phyloP scores from a whole-genome alignment of 805 yeast genomes.

The Saturnispora gosingensis region DNA sequence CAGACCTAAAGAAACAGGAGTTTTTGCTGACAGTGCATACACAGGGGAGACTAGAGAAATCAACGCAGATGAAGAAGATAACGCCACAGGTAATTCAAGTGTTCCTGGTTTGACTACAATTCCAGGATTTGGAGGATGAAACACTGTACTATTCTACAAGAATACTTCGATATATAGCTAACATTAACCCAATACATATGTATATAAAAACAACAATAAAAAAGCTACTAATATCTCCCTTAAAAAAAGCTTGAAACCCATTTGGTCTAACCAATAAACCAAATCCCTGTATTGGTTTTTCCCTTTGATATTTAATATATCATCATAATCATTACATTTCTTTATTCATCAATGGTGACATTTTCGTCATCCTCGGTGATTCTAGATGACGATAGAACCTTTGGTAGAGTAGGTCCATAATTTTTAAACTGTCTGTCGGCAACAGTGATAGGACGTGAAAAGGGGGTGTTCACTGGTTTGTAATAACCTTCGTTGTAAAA shows the following conservation, averaged over 20 bases:
- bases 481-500: conserved; percentile 25
- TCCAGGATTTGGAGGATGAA: not conserved
- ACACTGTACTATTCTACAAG: not conserved
- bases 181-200: not conserved
- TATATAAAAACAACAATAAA: not conserved
- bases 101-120: not conserved
- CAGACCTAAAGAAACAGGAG: conserved; percentile 79
- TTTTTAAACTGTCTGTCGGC: conserved; percentile 5
- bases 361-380: not conserved
- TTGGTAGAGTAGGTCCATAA: conserved; percentile 5
- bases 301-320: not conserved
- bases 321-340: not conserved
- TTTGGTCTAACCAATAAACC: not conserved
- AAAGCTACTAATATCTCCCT: not conserved
- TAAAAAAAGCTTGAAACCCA: not conserved
- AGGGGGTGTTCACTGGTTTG: conserved; percentile 18
- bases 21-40: conserved; percentile 74
- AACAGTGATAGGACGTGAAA: conserved; percentile 12
- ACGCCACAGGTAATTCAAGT: not conserved
- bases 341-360: not conserved
- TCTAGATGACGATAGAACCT: conserved; percentile 13
- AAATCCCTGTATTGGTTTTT: not conserved
- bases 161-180: not conserved
- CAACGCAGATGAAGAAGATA: conserved; percentile 2
- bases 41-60: conserved; percentile 34